Conservation (phyloP, 176 grass and related monocot genomes). For the Hsuehochloa calcarea region DNA sequence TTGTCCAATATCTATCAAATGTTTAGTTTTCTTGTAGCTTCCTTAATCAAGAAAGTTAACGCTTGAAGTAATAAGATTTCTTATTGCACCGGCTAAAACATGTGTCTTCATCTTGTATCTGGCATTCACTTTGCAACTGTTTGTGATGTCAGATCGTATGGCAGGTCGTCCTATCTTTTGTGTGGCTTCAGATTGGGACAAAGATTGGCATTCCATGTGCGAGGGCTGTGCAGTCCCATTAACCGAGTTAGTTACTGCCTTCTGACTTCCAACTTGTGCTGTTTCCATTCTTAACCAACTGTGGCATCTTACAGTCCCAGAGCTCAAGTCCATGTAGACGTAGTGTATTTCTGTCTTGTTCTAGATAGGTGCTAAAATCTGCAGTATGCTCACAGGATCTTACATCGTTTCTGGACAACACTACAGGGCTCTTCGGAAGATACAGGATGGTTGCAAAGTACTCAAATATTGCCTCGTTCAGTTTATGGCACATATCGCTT, state of each 20-base stretch:
- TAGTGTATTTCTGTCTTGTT: conserved; percentile 3
- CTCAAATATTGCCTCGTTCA: conserved; percentile 40
- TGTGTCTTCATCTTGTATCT: neutral
- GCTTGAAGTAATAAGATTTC: neutral
- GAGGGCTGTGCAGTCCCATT: conserved; percentile 33
- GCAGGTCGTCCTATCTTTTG: conserved; percentile 22
- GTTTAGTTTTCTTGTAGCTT: conserved; percentile 32
- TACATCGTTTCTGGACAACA: conserved; percentile 69
- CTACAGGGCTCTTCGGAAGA: conserved; percentile 73
- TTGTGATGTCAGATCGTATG: conserved; percentile 31
- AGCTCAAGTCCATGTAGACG: neutral
- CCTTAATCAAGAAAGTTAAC: conserved; percentile 12
- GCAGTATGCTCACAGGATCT: conserved; percentile 43
- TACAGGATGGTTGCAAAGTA: conserved; percentile 88
- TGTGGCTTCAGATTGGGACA: conserved; percentile 38
- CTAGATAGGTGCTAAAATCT: conserved; percentile 6
- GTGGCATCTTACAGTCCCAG: neutral
- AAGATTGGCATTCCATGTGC: conserved; percentile 49
- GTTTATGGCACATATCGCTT: conserved; percentile 68
- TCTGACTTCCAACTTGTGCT: neutral
- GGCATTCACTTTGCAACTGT: neutral
- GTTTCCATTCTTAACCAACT: neutral
- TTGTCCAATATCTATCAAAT: conserved; percentile 37
- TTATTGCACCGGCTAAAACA: neutral
- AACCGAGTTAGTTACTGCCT: conserved; percentile 28